phyloP scores from a whole-genome alignment of 106 monocot genomes.

The Allium sativum region DNA sequence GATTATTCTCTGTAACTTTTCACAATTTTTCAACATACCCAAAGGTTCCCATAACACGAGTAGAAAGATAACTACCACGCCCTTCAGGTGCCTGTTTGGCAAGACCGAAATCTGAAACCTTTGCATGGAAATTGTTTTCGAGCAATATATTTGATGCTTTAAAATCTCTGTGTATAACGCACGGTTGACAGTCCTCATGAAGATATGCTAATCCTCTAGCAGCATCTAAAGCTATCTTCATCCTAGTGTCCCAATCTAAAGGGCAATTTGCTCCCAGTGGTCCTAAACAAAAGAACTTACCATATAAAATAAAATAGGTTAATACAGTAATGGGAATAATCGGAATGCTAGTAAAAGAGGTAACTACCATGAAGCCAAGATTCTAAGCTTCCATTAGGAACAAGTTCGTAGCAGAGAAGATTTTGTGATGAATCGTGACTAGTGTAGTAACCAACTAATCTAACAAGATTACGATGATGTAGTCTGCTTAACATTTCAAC shows the following conservation, averaged over 20 bases:
- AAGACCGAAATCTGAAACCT: constrained; percentile 95
- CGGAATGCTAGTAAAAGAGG: background rate
- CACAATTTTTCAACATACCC: constrained; percentile 33
- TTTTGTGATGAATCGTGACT: constrained; percentile 58
- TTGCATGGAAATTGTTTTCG: constrained; percentile 89
- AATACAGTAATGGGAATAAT: background rate
- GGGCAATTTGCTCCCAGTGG: constrained; percentile 74
- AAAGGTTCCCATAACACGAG: constrained; percentile 99
- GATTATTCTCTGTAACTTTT: no score
- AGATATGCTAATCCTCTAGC: constrained; percentile 90
- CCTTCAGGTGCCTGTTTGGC: constrained; percentile 99
- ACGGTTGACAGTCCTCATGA: constrained; percentile 99
- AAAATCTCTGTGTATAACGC: constrained; percentile 97
- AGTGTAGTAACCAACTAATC: constrained; percentile 84
- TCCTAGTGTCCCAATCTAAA: constrained; percentile 93
- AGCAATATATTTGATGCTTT: constrained; percentile 98
- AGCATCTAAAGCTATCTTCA: constrained; percentile 98
- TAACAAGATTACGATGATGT: constrained; percentile 96
- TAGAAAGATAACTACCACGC: constrained; percentile 71
- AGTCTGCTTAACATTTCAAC: constrained; percentile 95
- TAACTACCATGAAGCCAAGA: constrained; percentile 89
- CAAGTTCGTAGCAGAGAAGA: constrained; percentile 93
- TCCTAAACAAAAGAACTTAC: constrained; percentile 28
- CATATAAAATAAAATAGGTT: background rate
- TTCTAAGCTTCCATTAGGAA: constrained; percentile 96